A percentile compares a stretch with the other conserved stretches of the same genome.
Evolutionary conservation across 805 yeast genomes (phyloP).

Genomic region (Suhomyces sp.): DNA sequence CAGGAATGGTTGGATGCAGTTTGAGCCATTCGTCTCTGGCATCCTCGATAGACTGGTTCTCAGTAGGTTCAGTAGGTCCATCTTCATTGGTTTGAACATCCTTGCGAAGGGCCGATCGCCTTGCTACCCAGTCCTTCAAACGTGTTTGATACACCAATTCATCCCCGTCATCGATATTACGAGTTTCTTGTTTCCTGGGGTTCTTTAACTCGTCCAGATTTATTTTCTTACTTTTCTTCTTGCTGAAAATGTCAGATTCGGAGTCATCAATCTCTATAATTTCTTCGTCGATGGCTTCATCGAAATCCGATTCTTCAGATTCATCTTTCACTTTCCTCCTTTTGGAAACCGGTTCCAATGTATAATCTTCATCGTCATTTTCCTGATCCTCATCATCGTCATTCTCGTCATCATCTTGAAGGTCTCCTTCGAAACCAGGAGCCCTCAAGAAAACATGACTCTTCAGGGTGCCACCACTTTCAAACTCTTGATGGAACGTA

Average conservation of each 20-base stretch:
- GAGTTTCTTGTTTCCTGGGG: slow-evolving; percentile 4
- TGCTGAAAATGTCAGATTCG: too few species aligned
- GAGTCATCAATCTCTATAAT: background rate
- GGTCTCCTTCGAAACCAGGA: slow-evolving; percentile 46
- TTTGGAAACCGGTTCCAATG: background rate
- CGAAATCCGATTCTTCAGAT: slow-evolving; percentile 3
- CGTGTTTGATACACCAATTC: slow-evolving; percentile 62
- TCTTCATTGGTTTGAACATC: too few species aligned
- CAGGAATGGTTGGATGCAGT: slow-evolving; percentile 77
- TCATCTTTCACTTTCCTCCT: slow-evolving; percentile 9
- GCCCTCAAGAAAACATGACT: slow-evolving; percentile 48
- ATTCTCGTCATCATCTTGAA: slow-evolving; percentile 15
- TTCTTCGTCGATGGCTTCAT: background rate
- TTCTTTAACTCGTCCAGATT: background rate
- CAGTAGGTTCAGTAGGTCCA: too few species aligned
- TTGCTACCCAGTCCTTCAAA: slow-evolving; percentile 55
- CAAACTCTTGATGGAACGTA: slow-evolving; percentile 46
- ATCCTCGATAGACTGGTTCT: too few species aligned
- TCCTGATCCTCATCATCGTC: slow-evolving; percentile 16
- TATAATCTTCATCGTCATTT: slow-evolving; percentile 5
- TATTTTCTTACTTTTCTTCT: too few species aligned
- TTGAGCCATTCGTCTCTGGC: slow-evolving; percentile 59
- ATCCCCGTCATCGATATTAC: slow-evolving; percentile 78
- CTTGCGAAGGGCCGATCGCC: slow-evolving; percentile 48
- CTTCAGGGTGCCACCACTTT: slow-evolving; percentile 17